These are phyloP conservation scores for Clonostachys rhizophaga DNA, from an alignment of 2,329 filamentous ascomycete genomes.

Conservation along the genomic window DNA sequence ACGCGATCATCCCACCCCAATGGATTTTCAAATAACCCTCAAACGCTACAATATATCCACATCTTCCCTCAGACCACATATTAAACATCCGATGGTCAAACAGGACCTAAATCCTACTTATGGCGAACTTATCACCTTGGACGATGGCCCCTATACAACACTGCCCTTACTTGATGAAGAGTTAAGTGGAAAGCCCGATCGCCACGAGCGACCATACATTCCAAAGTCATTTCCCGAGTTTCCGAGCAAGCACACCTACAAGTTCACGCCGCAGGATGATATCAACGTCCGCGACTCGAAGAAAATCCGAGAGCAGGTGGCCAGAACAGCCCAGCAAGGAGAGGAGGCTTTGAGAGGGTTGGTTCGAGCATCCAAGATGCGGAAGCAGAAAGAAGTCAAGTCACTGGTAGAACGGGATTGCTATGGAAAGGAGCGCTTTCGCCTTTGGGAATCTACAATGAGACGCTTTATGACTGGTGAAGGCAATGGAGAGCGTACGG, in stretches of 20 bases:
- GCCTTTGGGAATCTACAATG: slow-evolving; percentile 59
- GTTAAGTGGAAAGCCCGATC: slow-evolving; percentile 54
- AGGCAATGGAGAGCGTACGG: slow-evolving; percentile 20
- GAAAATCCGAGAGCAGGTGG: slow-evolving; percentile 55
- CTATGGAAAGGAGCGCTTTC: slow-evolving; percentile 49
- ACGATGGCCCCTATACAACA: slow-evolving; percentile 32
- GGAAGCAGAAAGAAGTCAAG: slow-evolving; percentile 60
- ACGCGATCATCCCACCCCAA: slow-evolving; percentile 46
- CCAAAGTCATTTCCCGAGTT: slow-evolving; percentile 56
- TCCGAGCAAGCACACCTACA: slow-evolving; percentile 61
- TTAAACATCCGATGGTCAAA: slow-evolving; percentile 44
- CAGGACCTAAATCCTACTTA: slow-evolving; percentile 30
- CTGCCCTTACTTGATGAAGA: slow-evolving; percentile 46
- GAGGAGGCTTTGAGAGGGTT: slow-evolving; percentile 57
- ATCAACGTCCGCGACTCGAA: slow-evolving; percentile 43
- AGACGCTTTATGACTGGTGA: slow-evolving; percentile 40
- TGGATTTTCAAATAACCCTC: slow-evolving; percentile 52
- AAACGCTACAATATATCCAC: slow-evolving; percentile 45
- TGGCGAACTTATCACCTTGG: slow-evolving; percentile 25
- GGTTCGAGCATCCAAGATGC: slow-evolving; percentile 58
- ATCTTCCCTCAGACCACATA: slow-evolving; percentile 48
- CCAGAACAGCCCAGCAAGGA: slow-evolving; percentile 54
- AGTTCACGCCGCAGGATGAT: slow-evolving; percentile 49
- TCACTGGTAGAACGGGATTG: slow-evolving; percentile 47
- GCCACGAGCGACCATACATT: slow-evolving; percentile 50